Percentiles rank a stretch among this genome's conserved stretches.
phyloP scores from a whole-genome alignment of 768 basidiomycete genomes.

The Leccinum truebloodii region DNA sequence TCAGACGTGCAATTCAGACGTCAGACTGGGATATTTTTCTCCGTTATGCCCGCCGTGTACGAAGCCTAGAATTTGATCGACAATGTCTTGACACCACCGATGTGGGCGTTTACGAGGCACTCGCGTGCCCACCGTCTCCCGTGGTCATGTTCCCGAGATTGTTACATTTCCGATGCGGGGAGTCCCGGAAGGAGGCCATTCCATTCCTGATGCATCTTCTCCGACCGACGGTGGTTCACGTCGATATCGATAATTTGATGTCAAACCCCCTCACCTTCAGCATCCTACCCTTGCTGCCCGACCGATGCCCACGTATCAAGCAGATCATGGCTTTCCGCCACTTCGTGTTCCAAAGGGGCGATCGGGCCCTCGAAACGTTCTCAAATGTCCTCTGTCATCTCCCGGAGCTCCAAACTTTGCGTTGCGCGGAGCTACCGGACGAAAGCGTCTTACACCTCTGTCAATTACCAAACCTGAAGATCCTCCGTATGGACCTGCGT shows the following conservation, averaged over 20 bases:
- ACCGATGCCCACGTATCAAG: slow-evolving; percentile 25
- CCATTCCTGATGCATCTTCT: slow-evolving; percentile 29
- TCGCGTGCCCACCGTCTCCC: slow-evolving; percentile 17
- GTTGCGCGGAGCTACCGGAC: slow-evolving; percentile 31
- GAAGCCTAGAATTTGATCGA: slow-evolving; percentile 33
- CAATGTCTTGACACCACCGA: slow-evolving; percentile 27
- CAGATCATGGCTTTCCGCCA: slow-evolving; percentile 33
- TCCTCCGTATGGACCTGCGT: slow-evolving; percentile 30
- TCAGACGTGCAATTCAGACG: slow-evolving; percentile 21
- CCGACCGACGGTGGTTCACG: slow-evolving; percentile 26
- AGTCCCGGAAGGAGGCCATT: slow-evolving; percentile 23
- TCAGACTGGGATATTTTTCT: slow-evolving; percentile 33
- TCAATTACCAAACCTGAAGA: slow-evolving; percentile 21
- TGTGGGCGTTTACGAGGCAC: slow-evolving; percentile 20
- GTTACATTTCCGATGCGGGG: slow-evolving; percentile 30
- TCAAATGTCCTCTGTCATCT: slow-evolving; percentile 26
- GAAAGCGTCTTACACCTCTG: slow-evolving; percentile 24
- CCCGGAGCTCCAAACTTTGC: slow-evolving; percentile 23
- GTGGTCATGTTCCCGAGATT: slow-evolving; percentile 27
- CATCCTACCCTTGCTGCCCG: slow-evolving; percentile 24
- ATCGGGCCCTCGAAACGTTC: slow-evolving; percentile 25
- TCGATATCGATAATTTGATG: slow-evolving; percentile 33
- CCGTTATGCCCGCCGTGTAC: slow-evolving; percentile 30
- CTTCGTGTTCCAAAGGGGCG: slow-evolving; percentile 28
- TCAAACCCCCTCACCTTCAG: slow-evolving; percentile 21